These are phyloP conservation scores for Claviceps maximensis DNA, from an alignment of 2,329 filamentous ascomycete genomes.

Conservation along the genomic window DNA sequence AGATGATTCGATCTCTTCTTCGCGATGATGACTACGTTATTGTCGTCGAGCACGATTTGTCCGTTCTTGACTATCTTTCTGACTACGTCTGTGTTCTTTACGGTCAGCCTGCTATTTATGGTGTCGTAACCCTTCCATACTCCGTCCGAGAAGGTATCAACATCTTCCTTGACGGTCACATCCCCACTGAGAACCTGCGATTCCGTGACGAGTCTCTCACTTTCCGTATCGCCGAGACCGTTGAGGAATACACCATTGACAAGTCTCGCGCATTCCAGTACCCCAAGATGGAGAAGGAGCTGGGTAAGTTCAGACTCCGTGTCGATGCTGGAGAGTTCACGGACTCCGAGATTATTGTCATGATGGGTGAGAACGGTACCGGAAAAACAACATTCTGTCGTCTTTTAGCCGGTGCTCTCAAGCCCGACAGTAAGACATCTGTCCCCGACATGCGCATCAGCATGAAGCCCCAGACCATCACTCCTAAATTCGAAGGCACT, in stretches of 20 bases:
- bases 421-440: conserved; percentile 67
- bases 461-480: conserved; percentile 99
- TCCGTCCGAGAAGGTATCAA: conserved; percentile 99
- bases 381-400: conserved; percentile 99
- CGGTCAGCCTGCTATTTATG: conserved; percentile 87
- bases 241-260: conserved; percentile 78
- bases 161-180: conserved; percentile 96
- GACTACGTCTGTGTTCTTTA: conserved; percentile 98
- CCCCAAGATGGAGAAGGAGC: conserved; percentile 82
- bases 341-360: conserved; percentile 96
- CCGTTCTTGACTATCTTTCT: conserved; percentile 93
- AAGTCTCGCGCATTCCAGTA: conserved; percentile 77
- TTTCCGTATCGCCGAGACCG: conserved; percentile 82
- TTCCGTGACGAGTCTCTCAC: conserved; percentile 96
- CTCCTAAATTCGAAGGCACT: conserved; percentile 92
- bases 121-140: conserved; percentile 89
- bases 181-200: conserved; percentile 94
- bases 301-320: conserved; percentile 73
- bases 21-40: conserved; percentile 90
- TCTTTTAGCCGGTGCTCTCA: conserved; percentile 82
- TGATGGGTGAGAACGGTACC: conserved; percentile 99
- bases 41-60: conserved; percentile 98
- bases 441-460: conserved; percentile 93
- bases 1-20: conserved; percentile 83
- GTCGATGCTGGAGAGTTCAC: conserved; percentile 82